Evolutionary conservation across 345 rosid species (phyloP), one percentile per base, ranked within the genome.

Genomic region (Pelargonium nanum): DNA sequence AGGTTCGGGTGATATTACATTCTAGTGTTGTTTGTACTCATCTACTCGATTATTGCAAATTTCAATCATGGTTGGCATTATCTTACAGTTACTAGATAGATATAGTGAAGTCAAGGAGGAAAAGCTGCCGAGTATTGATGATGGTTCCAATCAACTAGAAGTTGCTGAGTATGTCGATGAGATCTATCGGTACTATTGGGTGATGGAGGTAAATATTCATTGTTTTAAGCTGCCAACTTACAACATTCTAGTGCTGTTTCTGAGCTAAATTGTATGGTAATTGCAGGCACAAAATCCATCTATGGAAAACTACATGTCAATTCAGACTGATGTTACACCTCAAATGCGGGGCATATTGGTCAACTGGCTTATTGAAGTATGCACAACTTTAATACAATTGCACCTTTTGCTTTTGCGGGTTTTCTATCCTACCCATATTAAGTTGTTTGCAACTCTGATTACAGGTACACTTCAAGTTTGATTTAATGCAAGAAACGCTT

Each of bases 91-190:
- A 22, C 63, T 81, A 26, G 84, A 70, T 45, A 78, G 72, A 34
- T 66, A 74, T 69, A 74, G 83, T 61, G 83, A 85, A 54, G 71
- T 61, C 61, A 60, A 64, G 61, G 67, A 63, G 62, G 84, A 76
- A 70, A 75, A 77, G 57, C 77, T 85, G 68, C 91, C 89, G 22
- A 75, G 66, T 51, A 89, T 93, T 66, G 91, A 93, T 73, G 85
- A 89, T 79, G 68, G 71, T 56, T 72, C 78, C 69, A 89, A 87
- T 79, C 87, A 82, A 45, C 73, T 93, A 63, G 99, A 93, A 81
- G 99, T 89, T 66, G 94, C 99, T 68, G 94, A 93, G 66, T 93
- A 93, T 53, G 94, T 89, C 64, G 94, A 93, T 71, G 95, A 87
- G 59, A 93, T 89, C 66, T 93, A 89, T 67, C 85, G 81, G 65